Percentiles rank a stretch among this genome's conserved stretches.
Evolutionary conservation across 2,329 filamentous ascomycete genomes (phyloP).

Genomic region (Zalaria obscura): DNA sequence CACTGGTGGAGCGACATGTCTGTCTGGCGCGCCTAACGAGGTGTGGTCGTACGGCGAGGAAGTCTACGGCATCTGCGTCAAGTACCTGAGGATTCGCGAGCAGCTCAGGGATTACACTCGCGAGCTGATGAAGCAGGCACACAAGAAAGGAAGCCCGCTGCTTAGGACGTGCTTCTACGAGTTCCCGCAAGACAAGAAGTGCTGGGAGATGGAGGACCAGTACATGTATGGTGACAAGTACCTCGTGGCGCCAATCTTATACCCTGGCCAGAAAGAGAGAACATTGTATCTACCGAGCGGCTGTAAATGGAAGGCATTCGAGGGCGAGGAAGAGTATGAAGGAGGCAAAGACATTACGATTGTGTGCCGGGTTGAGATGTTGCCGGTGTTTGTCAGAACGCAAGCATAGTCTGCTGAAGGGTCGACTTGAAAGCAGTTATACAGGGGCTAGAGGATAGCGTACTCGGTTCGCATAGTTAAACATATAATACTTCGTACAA

Average conservation of each 20-base stretch:
- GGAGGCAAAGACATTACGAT: slow-evolving; percentile 28
- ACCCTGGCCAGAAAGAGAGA: slow-evolving; percentile 29
- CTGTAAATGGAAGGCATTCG: slow-evolving; percentile 29
- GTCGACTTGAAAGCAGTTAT: too few species aligned
- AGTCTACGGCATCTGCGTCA: slow-evolving; percentile 45
- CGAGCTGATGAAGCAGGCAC: slow-evolving; percentile 43
- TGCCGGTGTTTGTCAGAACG: slow-evolving; percentile 30
- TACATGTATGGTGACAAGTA: slow-evolving; percentile 52
- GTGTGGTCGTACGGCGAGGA: slow-evolving; percentile 52
- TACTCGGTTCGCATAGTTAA: too few species aligned
- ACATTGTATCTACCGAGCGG: slow-evolving; percentile 40
- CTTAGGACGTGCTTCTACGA: slow-evolving; percentile 52
- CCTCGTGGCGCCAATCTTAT: slow-evolving; percentile 42
- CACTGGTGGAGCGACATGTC: slow-evolving; percentile 21
- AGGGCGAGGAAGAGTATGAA: slow-evolving; percentile 17
- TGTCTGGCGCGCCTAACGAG: slow-evolving; percentile 43
- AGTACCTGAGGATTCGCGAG: slow-evolving; percentile 46
- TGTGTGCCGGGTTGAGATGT: slow-evolving; percentile 29
- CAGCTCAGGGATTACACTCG: slow-evolving; percentile 43
- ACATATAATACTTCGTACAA: too few species aligned
- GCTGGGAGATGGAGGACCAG: slow-evolving; percentile 45
- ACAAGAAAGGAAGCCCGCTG: slow-evolving; percentile 44
- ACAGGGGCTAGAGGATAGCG: too few species aligned
- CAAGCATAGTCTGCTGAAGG: too few species aligned
- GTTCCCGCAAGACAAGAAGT: slow-evolving; percentile 39